Evolutionary conservation across 352 stramenopile genomes (phyloP).

Genomic region (Pythium apleroticum): DNA sequence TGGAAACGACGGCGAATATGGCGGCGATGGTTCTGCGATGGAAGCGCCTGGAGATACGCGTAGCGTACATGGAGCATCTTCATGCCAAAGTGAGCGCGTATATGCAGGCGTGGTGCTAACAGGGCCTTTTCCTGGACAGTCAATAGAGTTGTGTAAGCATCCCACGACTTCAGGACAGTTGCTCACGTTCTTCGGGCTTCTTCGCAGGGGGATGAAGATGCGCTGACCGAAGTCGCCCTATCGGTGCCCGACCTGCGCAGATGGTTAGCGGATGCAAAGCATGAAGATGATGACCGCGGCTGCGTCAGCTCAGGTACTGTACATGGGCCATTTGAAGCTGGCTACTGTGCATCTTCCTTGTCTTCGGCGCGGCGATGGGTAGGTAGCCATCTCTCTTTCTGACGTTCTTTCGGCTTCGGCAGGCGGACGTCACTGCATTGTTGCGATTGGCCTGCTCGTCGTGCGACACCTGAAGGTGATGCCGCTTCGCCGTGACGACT

Average conservation of each 20-base stretch:
- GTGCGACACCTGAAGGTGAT: constrained; percentile 18
- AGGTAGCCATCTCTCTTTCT: no score
- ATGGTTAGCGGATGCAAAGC: constrained; percentile 10
- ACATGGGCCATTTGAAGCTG: no score
- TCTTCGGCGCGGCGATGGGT: no score
- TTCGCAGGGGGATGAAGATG: constrained; percentile 23
- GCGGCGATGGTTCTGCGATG: background rate
- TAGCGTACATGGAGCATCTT: constrained; percentile 24
- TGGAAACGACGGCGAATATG: background rate
- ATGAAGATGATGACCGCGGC: constrained; percentile 6
- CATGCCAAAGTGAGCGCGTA: constrained; percentile 6
- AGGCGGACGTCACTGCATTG: background rate
- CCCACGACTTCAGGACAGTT: background rate
- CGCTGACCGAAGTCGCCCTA: constrained; percentile 15
- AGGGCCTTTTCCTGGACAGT: background rate
- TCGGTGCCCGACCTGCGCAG: constrained; percentile 18
- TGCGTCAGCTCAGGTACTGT: background rate
- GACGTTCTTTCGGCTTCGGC: constrained; percentile 10
- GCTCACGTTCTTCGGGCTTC: constrained; percentile 22
- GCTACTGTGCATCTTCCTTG: no score
- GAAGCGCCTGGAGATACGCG: constrained; percentile 27
- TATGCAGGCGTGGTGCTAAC: background rate
- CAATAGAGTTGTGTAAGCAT: background rate
- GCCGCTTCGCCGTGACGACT: constrained; percentile 4
- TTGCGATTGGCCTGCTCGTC: background rate